Evolutionary conservation across 495 filamentous ascomycete species (phyloP), one percentile per base, ranked within the genome.

Genomic region (Aspergillus indologenus): DNA sequence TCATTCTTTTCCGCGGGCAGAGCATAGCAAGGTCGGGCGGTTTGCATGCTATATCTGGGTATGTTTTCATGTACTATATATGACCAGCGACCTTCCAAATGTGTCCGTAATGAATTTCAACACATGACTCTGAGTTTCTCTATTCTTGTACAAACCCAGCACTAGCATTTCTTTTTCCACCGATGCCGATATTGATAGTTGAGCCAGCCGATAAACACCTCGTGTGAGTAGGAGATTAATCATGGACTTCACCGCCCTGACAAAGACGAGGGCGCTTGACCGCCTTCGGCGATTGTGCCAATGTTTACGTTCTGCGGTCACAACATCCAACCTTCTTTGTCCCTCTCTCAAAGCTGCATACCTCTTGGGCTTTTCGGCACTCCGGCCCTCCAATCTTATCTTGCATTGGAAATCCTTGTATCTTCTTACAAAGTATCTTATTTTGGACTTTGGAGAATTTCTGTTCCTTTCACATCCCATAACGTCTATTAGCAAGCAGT

Each of bases 21-120:
- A 65, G 69, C 68, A 75, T 71, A 71, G 68, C 67, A 67, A 69
- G 61, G 64, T 63, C 58, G 58, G 64, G 60, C 54, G 60, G 64
- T 61, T 64, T 64, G 58, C 61, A 64, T 66, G 61, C 61, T 63
- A 29, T 58, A 49, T 57, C 58, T 40, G 34, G 63, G 52, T 50
- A 58, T 65, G 54, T 43, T 53, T 50, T 31, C 54, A 45, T 66
- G 65, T 72, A 71, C 61, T 71, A 70, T 67, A 68, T 71, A 73
- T 71, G 64, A 69, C 64, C 50, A 24, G 47, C 51, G 61, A 50
- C 54, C 59, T 61, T 66, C 61, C 70, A 45, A 46, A 65, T 59
- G 63, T 69, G 71, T 65, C 68, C 56, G 66, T 60, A 65, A 51
- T 29, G 48, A 51, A 29, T 44, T 48, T 60, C 2, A 15, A 40